Base-by-base conservation (phyloP, 2,329 filamentous ascomycete genomes). In the Plectosphaerella plurivora region DNA sequence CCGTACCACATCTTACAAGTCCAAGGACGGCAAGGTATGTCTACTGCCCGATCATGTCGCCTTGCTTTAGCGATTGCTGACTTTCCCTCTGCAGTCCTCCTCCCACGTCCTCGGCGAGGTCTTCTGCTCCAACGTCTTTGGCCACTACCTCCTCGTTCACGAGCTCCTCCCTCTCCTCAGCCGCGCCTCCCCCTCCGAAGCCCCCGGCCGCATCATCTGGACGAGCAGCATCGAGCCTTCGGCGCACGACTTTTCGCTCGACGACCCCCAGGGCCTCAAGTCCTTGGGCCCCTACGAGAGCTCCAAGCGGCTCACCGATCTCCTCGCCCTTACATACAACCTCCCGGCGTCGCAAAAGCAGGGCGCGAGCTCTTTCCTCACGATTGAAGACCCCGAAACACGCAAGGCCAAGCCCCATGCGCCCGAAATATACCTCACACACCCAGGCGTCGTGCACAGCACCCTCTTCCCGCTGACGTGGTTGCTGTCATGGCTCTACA, bases 61-160 rank as follows among this genome's bases (percentile, higher is more conserved):
- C 47, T 47, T 44, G 49, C 50, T 39, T 51, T 37, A 48, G 35
- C 53, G n/a, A 7, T 18, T 14, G 37, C 37, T 39, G 14, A 39
- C 14, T 18, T 14, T 39, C 4, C 37, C 25, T 48, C 11, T 15
- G 44, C 78, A 91, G 64, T 72, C 79, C 14, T 64, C 68, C 3
- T 24, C 84, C 53, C 84, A 87, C 1, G 72, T 75, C 5, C 73
- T 99, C 1, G 92, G 91, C 3, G 79, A 90, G 59, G 84, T 96
- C 16, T 99, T 97, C 67, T 88, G 87, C 66, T 87, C 93, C 48
- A 97, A 97, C 65, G 81, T 96, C 28, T 97, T 99, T 65, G 94
- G 94, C 0, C 94, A 99, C 72, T 97, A 99, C 67, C 73, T 97
- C 63, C 83, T 99, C 22, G 83, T 83, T 15, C 92, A 96, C 67